Base-by-base conservation (phyloP, 768 basidiomycete species). In the Cyclocybe aegerita region DNA sequence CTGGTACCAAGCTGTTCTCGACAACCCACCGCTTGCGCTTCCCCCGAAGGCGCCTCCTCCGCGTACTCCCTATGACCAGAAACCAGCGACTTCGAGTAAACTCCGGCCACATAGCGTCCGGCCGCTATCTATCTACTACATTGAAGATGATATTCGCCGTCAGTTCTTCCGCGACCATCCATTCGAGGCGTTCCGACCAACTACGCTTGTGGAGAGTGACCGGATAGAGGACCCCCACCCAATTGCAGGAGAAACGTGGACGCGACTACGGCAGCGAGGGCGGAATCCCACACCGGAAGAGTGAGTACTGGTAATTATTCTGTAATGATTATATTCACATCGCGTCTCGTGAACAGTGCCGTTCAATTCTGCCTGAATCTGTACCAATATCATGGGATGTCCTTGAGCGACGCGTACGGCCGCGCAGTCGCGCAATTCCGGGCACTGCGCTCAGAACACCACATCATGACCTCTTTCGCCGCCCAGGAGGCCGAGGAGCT, bases 151-250 rank as follows among this genome's bases (percentile, higher is more conserved):
- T 54, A 73, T 98, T 50, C 84, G 97, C 33, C 77, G 83, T 48
- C 90, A 91, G 65, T 98, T 99, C 77, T 98, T 95, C 75, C 75
- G 77, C 37, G 97, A 99, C 72, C 95, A 97, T 65, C 94, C 97
- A 6, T 97, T 97, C 63, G 95, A 99, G 71, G 88, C 93, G 1
- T 90, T 95, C 69, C 78, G 95, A 38, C 84, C 93, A 1, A 75
- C 76, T 7, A 84, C 80, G 9, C 65, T 99, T 45, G 81, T 90
- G 0, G 97, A 99, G 70, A 77, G 76, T 11, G 82, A 73, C 14
- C 66, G 65, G 12, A 74, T 90, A 43, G 75, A 79, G 61, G 70
- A 75, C 14, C 73, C 79, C 38, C 81, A 87, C 60, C 75, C 77
- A 11, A 61, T 88, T 2, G 67, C 63, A 32, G 93, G 88, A 0